These are phyloP conservation scores for Apiospora sp. DNA, from an alignment of 2,329 filamentous ascomycete genomes.

Conservation along the genomic window DNA sequence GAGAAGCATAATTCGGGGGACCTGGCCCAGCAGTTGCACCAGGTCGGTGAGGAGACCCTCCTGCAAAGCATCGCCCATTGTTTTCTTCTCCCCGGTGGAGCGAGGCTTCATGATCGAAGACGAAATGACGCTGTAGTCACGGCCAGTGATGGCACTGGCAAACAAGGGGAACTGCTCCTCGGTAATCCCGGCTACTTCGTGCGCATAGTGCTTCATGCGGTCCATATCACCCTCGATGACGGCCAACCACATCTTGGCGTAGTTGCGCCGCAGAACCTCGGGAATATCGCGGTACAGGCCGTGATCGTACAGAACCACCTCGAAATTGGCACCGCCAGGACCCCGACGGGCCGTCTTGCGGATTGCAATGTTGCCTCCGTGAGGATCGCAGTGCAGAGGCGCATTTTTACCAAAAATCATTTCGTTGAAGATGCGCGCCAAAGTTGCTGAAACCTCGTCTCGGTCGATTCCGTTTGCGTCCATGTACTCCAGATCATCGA, in stretches of 20 bases:
- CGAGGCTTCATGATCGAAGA: constrained; percentile 65
- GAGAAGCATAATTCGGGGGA: constrained; percentile 89
- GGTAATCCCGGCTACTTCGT: constrained; percentile 86
- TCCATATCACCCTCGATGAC: constrained; percentile 89
- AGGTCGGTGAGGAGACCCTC: constrained; percentile 90
- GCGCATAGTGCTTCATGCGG: constrained; percentile 86
- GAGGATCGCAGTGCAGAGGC: constrained; percentile 94
- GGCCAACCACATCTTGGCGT: constrained; percentile 97
- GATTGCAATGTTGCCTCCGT: constrained; percentile 95
- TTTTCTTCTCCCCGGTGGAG: constrained; percentile 80
- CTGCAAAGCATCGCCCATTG: constrained; percentile 83
- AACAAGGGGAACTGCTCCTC: constrained; percentile 95
- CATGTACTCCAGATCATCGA: constrained; percentile 88
- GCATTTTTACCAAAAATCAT: constrained; percentile 96
- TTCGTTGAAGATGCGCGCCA: constrained; percentile 96
- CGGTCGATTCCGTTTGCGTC: constrained; percentile 88
- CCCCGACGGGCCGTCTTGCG: constrained; percentile 72
- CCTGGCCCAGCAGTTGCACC: constrained; percentile 85
- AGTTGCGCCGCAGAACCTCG: constrained; percentile 77
- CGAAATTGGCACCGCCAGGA: constrained; percentile 77
- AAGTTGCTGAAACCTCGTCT: constrained; percentile 91
- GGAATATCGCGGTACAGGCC: constrained; percentile 95
- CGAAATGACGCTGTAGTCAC: constrained; percentile 84
- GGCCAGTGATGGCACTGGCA: constrained; percentile 92
- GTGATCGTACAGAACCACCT: constrained; percentile 96